Evolutionary conservation across 352 stramenopile species (phyloP), one percentile per base, ranked within the genome.

Genomic region (Pythium vanterpoolii): DNA sequence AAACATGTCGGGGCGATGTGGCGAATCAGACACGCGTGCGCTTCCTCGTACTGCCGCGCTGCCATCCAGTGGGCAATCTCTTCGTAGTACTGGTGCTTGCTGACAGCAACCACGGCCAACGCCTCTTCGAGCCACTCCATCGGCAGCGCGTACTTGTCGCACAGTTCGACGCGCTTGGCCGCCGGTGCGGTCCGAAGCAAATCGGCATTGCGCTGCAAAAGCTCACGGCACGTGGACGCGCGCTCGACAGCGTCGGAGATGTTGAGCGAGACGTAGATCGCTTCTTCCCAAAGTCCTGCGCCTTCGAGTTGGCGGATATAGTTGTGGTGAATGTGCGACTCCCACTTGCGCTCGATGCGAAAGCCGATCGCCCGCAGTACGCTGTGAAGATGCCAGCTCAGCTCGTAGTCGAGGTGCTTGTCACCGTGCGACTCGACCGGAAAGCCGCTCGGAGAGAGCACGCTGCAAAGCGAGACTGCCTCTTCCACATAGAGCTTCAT

Each of bases 251-350:
- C 60, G 31, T 86, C 65, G 8, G 75, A 78, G 52, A 94, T 87
- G 53, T 87, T 94, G 14, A 93, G 71, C 14, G 84, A 68, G 28
- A 96, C 85, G 58, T 93, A 93, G 8, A 93, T 48, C 21, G 83
- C 86, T 19, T 93, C 67, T 42, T 90, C 60, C 78, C 84, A 91
- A 36, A 88, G 44, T 4, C 77, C 73, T 28, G 64, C 74, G 14
- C 79, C 66, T 44, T 93, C 76, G 10, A 96, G 66, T 65, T 93
- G 79, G 11, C 76, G 73, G 40, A 96, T 86, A 28, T 90, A 96
- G 64, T 89, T 88, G 23, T 89, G 80, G 30, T 89, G 76, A 30
- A 94, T 76, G 60, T 92, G 78, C 7, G 84, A 88, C 56, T 91
- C 76, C 76, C 78, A 89, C 46, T 89, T 77, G 5, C 76, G 73